These are phyloP conservation scores for Solanum virginianum DNA, from an alignment of 257 asterid genomes.

Conservation along the genomic window DNA sequence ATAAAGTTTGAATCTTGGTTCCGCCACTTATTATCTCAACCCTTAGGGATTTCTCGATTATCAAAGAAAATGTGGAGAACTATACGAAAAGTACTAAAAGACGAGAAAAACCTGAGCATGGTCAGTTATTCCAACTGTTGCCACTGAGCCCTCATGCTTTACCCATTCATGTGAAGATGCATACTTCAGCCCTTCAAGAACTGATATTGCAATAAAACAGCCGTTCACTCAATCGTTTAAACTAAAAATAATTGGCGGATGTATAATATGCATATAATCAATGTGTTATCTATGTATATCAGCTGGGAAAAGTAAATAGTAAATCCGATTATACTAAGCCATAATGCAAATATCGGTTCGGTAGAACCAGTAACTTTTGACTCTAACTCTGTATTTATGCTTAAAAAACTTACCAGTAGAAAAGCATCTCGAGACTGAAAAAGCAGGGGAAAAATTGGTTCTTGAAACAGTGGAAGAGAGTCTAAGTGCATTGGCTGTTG, in stretches of 20 bases:
- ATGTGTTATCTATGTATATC: background rate
- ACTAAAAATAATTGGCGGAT: background rate
- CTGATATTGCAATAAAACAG: conserved; percentile 16
- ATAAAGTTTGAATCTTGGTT: background rate
- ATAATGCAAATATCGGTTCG: background rate
- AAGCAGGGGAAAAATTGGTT: conserved; percentile 30
- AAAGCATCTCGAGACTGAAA: conserved; percentile 66
- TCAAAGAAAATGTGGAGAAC: background rate
- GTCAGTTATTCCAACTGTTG: conserved; percentile 76
- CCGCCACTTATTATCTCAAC: background rate
- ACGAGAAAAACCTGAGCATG: conserved; percentile 67
- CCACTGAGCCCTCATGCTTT: conserved; percentile 73
- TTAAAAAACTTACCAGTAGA: conserved; percentile 37
- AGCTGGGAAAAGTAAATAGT: background rate
- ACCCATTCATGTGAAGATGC: conserved; percentile 90
- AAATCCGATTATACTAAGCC: background rate
- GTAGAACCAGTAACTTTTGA: background rate
- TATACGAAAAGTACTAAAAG: background rate
- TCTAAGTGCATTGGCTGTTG: conserved; percentile 80
- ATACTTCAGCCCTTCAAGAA: conserved; percentile 66
- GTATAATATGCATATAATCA: background rate
- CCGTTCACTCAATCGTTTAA: background rate
- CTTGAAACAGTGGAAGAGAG: conserved; percentile 31
- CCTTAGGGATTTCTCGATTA: background rate
- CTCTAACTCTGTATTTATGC: too few species aligned